phyloP scores from a whole-genome alignment of 1,284 basidiomycete species.

The Fereydounia khargensis region DNA sequence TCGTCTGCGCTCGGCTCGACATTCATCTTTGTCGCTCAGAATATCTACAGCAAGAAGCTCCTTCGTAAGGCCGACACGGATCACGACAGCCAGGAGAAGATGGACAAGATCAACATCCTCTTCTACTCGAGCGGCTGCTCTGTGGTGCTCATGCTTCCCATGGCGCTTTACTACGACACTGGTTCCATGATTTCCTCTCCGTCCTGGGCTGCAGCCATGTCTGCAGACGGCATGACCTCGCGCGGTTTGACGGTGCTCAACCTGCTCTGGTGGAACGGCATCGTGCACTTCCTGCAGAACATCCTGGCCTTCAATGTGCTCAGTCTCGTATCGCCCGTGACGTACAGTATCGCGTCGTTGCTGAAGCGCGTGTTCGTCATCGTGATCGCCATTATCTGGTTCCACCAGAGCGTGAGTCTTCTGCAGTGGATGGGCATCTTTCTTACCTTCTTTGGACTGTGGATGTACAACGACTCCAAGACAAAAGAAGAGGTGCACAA shows the following conservation, averaged over 20 bases:
- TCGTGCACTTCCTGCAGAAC: constrained; percentile 94
- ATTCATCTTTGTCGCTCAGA: constrained; percentile 87
- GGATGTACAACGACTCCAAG: constrained; percentile 91
- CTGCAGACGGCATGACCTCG: too few species aligned
- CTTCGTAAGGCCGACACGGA: constrained; percentile 61
- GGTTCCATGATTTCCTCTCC: constrained; percentile 8
- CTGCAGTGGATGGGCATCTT: constrained; percentile 80
- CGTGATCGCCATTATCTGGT: constrained; percentile 96
- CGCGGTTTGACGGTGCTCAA: constrained; percentile 62
- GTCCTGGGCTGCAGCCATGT: too few species aligned
- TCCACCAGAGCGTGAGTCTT: constrained; percentile 79
- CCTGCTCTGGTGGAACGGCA: constrained; percentile 79
- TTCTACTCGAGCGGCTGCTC: constrained; percentile 94
- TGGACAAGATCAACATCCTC: constrained; percentile 95
- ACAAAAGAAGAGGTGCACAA: constrained; percentile 25
- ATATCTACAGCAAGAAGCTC: constrained; percentile 99
- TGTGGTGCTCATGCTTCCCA: constrained; percentile 64
- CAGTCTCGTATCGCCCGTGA: constrained; percentile 92
- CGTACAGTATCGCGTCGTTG: constrained; percentile 95
- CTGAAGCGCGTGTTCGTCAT: constrained; percentile 98
- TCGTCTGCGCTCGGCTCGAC: constrained; percentile 27
- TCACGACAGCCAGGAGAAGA: constrained; percentile 60
- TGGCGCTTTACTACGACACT: constrained; percentile 48
- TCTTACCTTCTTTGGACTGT: constrained; percentile 85
- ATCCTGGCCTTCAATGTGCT: constrained; percentile 96